These are phyloP conservation scores for Abrus precatorius DNA, from an alignment of 306 rosid genomes.

Conservation along the genomic window DNA sequence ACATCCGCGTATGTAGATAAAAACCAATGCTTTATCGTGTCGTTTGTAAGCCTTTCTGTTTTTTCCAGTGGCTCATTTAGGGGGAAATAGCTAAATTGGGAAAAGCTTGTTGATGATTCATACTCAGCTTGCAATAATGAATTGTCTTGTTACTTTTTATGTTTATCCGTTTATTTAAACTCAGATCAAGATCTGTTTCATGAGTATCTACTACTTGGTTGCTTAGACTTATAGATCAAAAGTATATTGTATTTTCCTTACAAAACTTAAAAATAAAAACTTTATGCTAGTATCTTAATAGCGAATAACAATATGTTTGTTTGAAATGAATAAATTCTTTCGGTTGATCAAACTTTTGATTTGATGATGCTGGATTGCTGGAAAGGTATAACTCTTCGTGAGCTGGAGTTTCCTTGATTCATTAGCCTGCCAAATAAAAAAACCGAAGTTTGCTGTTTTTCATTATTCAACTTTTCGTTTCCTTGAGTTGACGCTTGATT, in stretches of 20 bases:
- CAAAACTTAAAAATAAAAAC: not conserved
- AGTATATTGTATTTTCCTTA: not conserved
- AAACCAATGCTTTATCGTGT: constrained; percentile 1
- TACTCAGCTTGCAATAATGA: not conserved
- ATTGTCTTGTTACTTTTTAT: not conserved
- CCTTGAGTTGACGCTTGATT: constrained; percentile 7
- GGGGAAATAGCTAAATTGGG: not conserved
- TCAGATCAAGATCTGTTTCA: constrained; percentile 28
- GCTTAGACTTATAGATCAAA: not conserved
- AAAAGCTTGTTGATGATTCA: not conserved
- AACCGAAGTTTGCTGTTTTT: not conserved
- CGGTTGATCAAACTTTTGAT: not conserved
- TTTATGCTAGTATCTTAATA: not conserved
- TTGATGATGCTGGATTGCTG: not conserved
- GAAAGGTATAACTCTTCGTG: not conserved
- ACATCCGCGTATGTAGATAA: not conserved
- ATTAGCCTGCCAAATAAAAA: not conserved
- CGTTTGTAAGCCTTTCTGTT: not conserved
- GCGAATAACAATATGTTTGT: not conserved
- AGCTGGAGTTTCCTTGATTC: not conserved
- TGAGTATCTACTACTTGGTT: not conserved
- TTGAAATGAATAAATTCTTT: not conserved
- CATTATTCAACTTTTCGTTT: not conserved
- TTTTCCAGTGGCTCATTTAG: not conserved
- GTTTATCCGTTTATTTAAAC: not conserved